These are phyloP conservation scores for Salix koriyanagi DNA, from an alignment of 345 rosid genomes.

Conservation along the genomic window DNA sequence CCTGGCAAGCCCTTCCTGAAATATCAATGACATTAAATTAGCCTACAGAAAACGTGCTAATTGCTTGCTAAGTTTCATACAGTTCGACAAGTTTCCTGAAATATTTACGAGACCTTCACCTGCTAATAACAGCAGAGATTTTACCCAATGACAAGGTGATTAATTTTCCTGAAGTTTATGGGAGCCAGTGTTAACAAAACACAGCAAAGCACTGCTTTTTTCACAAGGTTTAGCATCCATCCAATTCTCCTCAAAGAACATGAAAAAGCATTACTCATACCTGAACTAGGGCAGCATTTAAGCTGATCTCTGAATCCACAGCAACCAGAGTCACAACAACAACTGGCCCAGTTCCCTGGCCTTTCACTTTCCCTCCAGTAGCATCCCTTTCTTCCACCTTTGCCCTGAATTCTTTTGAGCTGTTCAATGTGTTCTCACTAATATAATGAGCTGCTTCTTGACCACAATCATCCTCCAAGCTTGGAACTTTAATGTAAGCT, in stretches of 20 bases:
- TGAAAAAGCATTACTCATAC: slow-evolving; percentile 29
- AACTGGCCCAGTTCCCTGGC: slow-evolving; percentile 86
- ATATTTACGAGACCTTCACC: not conserved
- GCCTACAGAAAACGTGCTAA: not conserved
- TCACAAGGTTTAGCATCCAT: not conserved
- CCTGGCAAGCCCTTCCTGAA: slow-evolving; percentile 92
- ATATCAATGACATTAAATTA: not conserved
- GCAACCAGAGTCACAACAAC: slow-evolving; percentile 66
- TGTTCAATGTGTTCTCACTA: slow-evolving; percentile 52
- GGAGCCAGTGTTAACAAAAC: not conserved
- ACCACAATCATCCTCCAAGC: slow-evolving; percentile 77
- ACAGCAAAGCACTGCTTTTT: not conserved
- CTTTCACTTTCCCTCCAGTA: slow-evolving; percentile 86
- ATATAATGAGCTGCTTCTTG: slow-evolving; percentile 78
- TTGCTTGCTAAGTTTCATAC: not conserved
- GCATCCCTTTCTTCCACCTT: slow-evolving; percentile 78
- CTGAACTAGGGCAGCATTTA: slow-evolving; percentile 88
- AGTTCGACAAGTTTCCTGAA: not conserved
- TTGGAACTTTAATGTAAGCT: slow-evolving; percentile 85
- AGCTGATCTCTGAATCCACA: slow-evolving; percentile 67
- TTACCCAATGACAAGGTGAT: not conserved
- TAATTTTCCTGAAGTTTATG: not conserved
- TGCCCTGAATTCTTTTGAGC: slow-evolving; percentile 69
- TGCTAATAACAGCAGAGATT: not conserved
- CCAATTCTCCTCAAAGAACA: not conserved